Conservation (phyloP, 1,284 basidiomycete species). For the Vanrija pseudolonga region DNA sequence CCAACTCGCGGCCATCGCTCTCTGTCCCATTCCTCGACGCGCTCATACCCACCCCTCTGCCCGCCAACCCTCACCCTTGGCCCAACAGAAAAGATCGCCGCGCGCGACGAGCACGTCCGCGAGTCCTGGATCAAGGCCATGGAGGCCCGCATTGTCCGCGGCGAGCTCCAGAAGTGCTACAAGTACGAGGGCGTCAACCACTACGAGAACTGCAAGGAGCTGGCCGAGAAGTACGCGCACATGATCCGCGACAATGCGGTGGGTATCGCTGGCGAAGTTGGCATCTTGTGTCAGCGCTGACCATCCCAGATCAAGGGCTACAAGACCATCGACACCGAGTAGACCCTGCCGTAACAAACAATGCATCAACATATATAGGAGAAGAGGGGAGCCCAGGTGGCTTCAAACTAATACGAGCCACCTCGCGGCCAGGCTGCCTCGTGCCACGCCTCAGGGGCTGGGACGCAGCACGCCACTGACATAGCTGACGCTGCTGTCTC, state of each 20-base stretch:
- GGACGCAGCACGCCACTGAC: conserved; percentile 61
- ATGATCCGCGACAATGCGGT: conserved; percentile 85
- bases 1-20: too few relatives aligned
- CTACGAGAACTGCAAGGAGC: conserved; percentile 79
- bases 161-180: conserved; percentile 90
- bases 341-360: conserved; percentile 10
- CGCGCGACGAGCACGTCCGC: conserved; percentile 74
- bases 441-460: background rate
- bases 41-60: too few relatives aligned
- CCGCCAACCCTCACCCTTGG: background rate
- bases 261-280: conserved; percentile 42
- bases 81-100: conserved; percentile 50
- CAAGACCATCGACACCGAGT: conserved; percentile 54
- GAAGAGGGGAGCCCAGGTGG: too few relatives aligned
- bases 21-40: too few relatives aligned
- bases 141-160: conserved; percentile 85
- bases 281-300: background rate
- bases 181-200: conserved; percentile 87
- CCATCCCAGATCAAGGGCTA: conserved; percentile 56
- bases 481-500: conserved; percentile 91
- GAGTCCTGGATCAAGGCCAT: conserved; percentile 93
- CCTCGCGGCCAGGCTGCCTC: background rate
- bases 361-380: conserved; percentile 14
- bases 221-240: conserved; percentile 76
- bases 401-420: background rate